Conservation (phyloP, 1,284 basidiomycete genomes). For the Boletus sp. region DNA sequence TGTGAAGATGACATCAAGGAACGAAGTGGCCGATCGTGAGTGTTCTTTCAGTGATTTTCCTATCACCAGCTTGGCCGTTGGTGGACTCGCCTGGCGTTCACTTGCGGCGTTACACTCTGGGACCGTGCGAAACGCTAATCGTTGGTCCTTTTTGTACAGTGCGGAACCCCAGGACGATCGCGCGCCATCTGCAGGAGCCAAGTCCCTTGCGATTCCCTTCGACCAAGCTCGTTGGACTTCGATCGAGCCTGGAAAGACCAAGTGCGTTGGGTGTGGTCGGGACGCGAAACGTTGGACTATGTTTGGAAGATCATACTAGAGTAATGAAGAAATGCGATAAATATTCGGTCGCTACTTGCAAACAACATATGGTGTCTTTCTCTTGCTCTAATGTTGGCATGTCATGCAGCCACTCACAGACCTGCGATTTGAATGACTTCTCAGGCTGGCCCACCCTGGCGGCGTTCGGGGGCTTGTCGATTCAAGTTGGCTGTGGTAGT, state of each 20-base stretch:
- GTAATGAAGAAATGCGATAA: neutral
- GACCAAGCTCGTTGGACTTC: slow-evolving; percentile 81
- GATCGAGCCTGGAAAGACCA: slow-evolving; percentile 76
- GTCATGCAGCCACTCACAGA: too few relatives aligned
- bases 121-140: slow-evolving; percentile 5
- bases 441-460: too few relatives aligned
- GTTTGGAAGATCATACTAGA: slow-evolving; percentile 79
- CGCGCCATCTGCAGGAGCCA: slow-evolving; percentile 97
- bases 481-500: too few relatives aligned
- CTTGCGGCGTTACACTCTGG: neutral
- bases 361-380: too few relatives aligned
- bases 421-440: too few relatives aligned
- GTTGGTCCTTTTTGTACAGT: slow-evolving; percentile 36
- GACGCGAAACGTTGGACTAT: slow-evolving; percentile 91
- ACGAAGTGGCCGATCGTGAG: slow-evolving; percentile 80
- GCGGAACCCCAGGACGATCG: slow-evolving; percentile 87
- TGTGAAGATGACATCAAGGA: slow-evolving; percentile 99
- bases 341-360: neutral
- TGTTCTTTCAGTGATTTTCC: slow-evolving; percentile 24
- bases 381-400: too few relatives aligned
- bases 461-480: too few relatives aligned
- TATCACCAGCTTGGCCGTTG: neutral
- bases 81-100: neutral
- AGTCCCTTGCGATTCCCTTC: slow-evolving; percentile 96
- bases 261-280: slow-evolving; percentile 80